These are phyloP conservation scores for Lactarius deliciosus DNA, from an alignment of 768 basidiomycete species.

Conservation along the genomic window DNA sequence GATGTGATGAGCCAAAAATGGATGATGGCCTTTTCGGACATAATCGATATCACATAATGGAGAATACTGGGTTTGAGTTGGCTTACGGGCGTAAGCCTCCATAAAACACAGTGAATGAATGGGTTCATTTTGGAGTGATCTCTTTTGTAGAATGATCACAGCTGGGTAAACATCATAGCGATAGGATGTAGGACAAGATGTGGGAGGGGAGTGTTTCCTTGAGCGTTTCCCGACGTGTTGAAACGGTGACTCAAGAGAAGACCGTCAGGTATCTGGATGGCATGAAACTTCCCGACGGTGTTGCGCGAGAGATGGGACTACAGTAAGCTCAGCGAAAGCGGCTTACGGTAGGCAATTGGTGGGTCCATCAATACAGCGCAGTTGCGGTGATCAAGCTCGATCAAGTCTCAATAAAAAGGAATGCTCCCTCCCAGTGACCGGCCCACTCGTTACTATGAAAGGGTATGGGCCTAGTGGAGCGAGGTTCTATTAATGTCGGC, in stretches of 20 bases:
- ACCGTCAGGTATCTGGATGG: neutral
- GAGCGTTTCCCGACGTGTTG: neutral
- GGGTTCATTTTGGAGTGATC: neutral
- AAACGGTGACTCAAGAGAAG: conserved; percentile 1
- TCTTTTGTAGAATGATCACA: neutral
- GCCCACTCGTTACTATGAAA: neutral
- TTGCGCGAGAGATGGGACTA: neutral
- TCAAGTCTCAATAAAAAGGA: neutral
- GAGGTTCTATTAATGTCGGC: neutral
- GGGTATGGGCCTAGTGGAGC: neutral
- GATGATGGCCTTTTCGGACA: neutral
- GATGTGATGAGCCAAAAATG: neutral
- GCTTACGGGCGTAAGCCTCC: no score
- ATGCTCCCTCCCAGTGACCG: neutral
- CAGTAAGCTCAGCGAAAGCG: neutral
- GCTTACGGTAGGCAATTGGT: neutral
- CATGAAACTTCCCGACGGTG: neutral
- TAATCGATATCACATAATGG: neutral
- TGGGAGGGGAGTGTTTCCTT: neutral
- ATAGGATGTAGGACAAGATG: no score
- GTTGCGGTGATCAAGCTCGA: neutral
- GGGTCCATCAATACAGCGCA: neutral
- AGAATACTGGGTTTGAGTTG: no score
- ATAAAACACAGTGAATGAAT: no score
- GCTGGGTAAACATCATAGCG: neutral